A percentile compares a stretch with the other conserved stretches of the same genome.
phyloP scores from a whole-genome alignment of 306 rosid genomes.

The Betula pendula region DNA sequence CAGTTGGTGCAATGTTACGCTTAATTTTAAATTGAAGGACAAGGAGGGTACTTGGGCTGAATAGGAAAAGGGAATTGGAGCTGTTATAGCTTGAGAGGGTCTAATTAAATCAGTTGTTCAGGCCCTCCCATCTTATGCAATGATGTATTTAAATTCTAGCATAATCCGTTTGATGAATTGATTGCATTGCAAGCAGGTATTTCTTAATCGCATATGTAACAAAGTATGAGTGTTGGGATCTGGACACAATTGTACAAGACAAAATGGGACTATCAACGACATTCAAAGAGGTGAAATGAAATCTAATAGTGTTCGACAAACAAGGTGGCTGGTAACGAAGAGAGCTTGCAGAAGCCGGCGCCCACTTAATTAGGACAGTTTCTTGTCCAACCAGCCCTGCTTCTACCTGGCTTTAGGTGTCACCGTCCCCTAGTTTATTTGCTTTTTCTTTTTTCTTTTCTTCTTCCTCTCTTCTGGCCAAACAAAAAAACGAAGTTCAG shows the following conservation, averaged over 20 bases:
- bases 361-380: neutral
- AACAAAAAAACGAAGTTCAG: neutral
- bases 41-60: no score
- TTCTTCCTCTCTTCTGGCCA: constrained; percentile 9
- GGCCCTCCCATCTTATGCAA: no score
- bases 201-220: neutral
- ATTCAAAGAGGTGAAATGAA: neutral
- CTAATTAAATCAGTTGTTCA: no score
- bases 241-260: neutral
- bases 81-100: no score
- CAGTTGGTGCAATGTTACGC: no score
- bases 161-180: no score
- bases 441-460: neutral
- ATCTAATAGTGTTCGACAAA: neutral
- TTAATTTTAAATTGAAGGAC: no score
- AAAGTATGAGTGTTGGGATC: neutral
- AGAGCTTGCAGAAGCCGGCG: neutral
- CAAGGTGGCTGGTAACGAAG: neutral
- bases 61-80: no score
- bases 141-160: no score
- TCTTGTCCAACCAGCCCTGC: neutral
- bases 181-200: no score
- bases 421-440: constrained; percentile 5
- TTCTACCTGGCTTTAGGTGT: neutral
- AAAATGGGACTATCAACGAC: neutral